Conservation (phyloP, 352 stramenopile species). For the Globisporangium polare region DNA sequence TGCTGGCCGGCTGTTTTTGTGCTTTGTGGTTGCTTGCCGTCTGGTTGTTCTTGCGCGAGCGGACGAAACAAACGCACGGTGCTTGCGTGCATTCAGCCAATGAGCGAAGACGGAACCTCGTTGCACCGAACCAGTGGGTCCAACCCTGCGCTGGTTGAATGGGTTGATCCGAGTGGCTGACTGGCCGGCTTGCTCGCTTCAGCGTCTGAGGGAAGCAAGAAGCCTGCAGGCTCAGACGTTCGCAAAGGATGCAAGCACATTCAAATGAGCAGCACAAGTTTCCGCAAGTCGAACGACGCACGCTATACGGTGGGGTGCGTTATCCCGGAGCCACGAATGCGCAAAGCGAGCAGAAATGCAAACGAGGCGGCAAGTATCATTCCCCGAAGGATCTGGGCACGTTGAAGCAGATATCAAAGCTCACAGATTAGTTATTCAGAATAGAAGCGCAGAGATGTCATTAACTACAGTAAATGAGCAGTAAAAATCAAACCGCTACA, state of each 20-base stretch:
- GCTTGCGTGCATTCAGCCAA: slow-evolving; percentile 2
- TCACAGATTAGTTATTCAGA: neutral
- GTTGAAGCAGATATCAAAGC: neutral
- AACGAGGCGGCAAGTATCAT: neutral
- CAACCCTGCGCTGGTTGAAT: neutral
- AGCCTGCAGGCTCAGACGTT: no score
- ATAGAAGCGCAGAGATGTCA: no score
- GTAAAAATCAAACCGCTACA: no score
- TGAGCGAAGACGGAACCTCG: neutral
- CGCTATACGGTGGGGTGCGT: no score
- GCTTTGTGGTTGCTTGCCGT: no score
- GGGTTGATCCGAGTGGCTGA: neutral
- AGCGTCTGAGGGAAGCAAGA: neutral
- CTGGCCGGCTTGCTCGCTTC: neutral
- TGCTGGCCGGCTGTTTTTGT: no score
- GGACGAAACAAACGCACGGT: neutral
- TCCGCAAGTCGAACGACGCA: no score
- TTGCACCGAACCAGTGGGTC: neutral
- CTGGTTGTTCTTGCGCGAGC: neutral
- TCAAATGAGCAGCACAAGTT: neutral
- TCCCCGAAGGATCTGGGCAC: neutral
- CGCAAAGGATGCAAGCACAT: no score
- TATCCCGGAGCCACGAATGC: no score
- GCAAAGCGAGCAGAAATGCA: neutral
- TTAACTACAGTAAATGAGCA: no score